Percentiles rank a stretch among this genome's conserved stretches.
These are phyloP conservation scores for Teunomyces barrocoloradensis DNA, from an alignment of 805 yeast species.

Conservation along the genomic window DNA sequence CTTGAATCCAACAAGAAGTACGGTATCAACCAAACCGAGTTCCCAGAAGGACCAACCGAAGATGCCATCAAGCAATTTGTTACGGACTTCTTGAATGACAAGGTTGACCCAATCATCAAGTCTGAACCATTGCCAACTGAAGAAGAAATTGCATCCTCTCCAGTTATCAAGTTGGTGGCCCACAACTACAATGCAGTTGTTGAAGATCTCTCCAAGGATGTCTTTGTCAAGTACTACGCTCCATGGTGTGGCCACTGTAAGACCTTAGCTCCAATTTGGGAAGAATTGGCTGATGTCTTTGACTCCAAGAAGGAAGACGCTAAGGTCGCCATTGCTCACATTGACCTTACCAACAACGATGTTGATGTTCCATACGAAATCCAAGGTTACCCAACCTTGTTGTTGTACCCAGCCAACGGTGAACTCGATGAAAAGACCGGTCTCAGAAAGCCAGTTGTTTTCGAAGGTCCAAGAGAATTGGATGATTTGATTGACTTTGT, in stretches of 20 bases:
- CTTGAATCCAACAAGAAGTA: constrained; percentile 65
- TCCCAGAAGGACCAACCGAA: constrained; percentile 44
- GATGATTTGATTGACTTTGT: constrained; percentile 71
- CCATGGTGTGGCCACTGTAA: constrained; percentile 99
- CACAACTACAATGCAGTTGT: constrained; percentile 73
- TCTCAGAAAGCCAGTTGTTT: constrained; percentile 54
- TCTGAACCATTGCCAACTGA: constrained; percentile 82
- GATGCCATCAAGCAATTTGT: constrained; percentile 61
- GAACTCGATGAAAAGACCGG: constrained; percentile 41
- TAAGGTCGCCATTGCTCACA: constrained; percentile 73
- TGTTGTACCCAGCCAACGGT: constrained; percentile 79
- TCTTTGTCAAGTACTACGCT: constrained; percentile 88
- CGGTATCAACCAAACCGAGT: constrained; percentile 62
- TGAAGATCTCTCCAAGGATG: constrained; percentile 56
- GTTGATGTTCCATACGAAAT: constrained; percentile 66
- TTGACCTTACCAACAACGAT: constrained; percentile 90
- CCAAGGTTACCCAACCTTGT: constrained; percentile 88
- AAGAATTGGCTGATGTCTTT: constrained; percentile 76
- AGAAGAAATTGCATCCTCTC: constrained; percentile 59
- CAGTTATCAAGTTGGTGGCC: constrained; percentile 77
- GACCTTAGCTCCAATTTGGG: constrained; percentile 83
- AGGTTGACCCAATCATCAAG: constrained; percentile 70
- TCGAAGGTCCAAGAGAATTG: constrained; percentile 69
- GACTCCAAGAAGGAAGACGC: constrained; percentile 45
- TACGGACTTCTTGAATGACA: constrained; percentile 59